Evolutionary conservation across 1,284 basidiomycete species (phyloP), one percentile per base, ranked within the genome.

Genomic region (Tilletia horrida): DNA sequence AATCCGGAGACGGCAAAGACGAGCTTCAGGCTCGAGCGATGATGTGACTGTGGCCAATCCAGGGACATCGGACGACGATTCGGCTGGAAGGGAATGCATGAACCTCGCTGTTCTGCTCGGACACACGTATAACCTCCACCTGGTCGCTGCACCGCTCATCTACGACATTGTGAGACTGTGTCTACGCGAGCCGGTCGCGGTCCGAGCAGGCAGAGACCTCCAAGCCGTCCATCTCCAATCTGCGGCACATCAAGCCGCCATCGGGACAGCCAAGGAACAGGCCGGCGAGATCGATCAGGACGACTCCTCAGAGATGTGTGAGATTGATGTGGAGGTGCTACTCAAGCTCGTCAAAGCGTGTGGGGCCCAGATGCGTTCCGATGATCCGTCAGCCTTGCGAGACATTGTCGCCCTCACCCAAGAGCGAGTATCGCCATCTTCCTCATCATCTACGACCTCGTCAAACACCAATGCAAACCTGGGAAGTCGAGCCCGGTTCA

Each of bases 121-220:
- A 2, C 92, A 97, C 80, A 84, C 98, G 44, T 97, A 97, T 85
- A 97, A 97, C 81, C 91, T 97, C 77, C 91, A 92, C 82, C 91
- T 97, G 27, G 87, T 97, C 57, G 92, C 92, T 0, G 91, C 89
- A 68, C 85, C 90, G 3, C 85, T 98, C 21, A 84, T 97, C 52
- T 97, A 94, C 83, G 95, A 97, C 79, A 82, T 97, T 62, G 89
- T 99, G 72, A 88, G 91, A 2, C 85, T 86, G 8, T 86, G 97
- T 67, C 85, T 98, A 59, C 85, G 87, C 4, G 84, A 71, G 35
- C 69, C 42, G 64, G 69, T 50, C 63, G 84, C 31, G 11, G 18
- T 43, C 35, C 21, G 65, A 0, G 45, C 66, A 11, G 65, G 66
- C 11, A 21, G 14, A 1, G 66, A 66, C 7, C 50, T 64, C 29